phyloP scores from a whole-genome alignment of 2,329 filamentous ascomycete species.

The Davidsoniella australis region DNA sequence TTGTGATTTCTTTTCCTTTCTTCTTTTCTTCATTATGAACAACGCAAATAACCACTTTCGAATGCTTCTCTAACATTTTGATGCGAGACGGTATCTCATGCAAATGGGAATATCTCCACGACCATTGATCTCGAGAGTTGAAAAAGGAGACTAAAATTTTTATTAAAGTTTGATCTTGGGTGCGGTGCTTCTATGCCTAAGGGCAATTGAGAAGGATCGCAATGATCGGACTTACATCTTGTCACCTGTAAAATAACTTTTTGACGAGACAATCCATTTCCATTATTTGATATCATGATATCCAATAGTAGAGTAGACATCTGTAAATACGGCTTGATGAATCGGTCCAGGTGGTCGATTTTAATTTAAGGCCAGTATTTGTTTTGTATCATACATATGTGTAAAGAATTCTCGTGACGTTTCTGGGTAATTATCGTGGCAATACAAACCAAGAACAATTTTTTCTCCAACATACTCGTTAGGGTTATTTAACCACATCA shows the following conservation, averaged over 20 bases:
- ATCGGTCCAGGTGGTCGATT: no score
- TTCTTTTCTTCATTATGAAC: constrained; percentile 24
- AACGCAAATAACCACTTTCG: constrained; percentile 31
- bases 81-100: constrained; percentile 28
- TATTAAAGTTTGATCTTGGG: constrained; percentile 37
- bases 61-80: constrained; percentile 20
- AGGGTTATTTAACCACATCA: no score
- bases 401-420: no score
- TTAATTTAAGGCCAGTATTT: no score
- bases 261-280: background rate
- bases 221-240: constrained; percentile 41
- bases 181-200: constrained; percentile 34
- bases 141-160: constrained; percentile 33
- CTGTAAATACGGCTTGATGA: no score
- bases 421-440: no score
- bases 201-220: constrained; percentile 35
- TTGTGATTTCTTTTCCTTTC: constrained; percentile 16
- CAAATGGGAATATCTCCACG: constrained; percentile 23
- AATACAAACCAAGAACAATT: no score
- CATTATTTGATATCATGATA: no score
- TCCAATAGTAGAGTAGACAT: no score
- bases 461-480: no score
- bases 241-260: constrained; percentile 1
- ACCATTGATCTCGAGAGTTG: constrained; percentile 29
- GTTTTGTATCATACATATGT: no score